phyloP scores from a whole-genome alignment of 2,329 filamentous ascomycete genomes.

The Penicillium sp. region DNA sequence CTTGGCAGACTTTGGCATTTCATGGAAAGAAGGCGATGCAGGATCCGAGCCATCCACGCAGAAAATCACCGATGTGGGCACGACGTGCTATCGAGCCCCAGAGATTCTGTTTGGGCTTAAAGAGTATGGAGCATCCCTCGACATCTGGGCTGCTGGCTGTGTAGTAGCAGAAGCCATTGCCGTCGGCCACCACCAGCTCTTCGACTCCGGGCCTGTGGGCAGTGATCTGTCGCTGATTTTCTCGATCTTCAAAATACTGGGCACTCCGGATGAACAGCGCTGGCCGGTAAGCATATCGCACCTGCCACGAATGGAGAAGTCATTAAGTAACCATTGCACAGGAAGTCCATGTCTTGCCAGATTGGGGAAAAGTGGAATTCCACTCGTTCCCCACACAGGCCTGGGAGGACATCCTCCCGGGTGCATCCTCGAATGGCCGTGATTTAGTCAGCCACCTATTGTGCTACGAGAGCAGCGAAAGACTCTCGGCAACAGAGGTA shows the following conservation, averaged over 20 bases:
- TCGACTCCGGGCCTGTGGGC: constrained; percentile 80
- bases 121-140: constrained; percentile 61
- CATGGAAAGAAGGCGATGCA: constrained; percentile 59
- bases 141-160: constrained; percentile 82
- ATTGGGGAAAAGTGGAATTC: constrained; percentile 82
- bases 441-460: constrained; percentile 62
- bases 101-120: constrained; percentile 81
- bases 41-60: constrained; percentile 54
- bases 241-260: constrained; percentile 84
- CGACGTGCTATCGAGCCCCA: constrained; percentile 79
- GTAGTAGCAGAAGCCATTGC: constrained; percentile 68
- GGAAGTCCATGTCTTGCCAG: constrained; percentile 53
- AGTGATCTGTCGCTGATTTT: constrained; percentile 84
- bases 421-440: constrained; percentile 49
- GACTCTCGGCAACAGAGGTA: constrained; percentile 60
- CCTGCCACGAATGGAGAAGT: neutral
- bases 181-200: constrained; percentile 54
- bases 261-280: constrained; percentile 66
- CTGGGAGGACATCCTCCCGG: constrained; percentile 64
- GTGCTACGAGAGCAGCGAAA: constrained; percentile 58
- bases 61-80: constrained; percentile 90
- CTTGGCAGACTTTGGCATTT: constrained; percentile 84
- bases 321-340: constrained; percentile 10
- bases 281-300: constrained; percentile 63
- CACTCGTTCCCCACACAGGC: constrained; percentile 57